These are phyloP conservation scores for Lycium ferocissimum DNA, from an alignment of 257 asterid genomes.

Conservation along the genomic window DNA sequence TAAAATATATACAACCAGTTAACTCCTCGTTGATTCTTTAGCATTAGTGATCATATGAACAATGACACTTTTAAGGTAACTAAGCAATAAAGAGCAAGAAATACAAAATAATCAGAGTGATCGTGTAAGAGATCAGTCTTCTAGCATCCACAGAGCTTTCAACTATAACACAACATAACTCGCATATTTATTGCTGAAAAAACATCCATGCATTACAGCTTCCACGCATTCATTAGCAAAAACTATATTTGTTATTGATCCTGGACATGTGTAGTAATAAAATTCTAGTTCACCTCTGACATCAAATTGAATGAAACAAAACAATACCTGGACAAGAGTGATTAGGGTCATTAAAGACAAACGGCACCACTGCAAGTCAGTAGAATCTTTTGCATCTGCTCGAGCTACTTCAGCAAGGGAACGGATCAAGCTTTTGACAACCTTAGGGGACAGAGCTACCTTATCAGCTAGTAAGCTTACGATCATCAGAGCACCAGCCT, in stretches of 20 bases:
- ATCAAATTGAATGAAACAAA: slow-evolving; percentile 21
- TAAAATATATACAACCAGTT: neutral
- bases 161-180: neutral
- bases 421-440: slow-evolving; percentile 69
- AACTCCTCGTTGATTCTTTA: neutral
- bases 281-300: neutral
- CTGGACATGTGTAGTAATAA: neutral
- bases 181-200: slow-evolving; percentile 17
- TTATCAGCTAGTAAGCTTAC: slow-evolving; percentile 79
- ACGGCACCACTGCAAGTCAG: slow-evolving; percentile 73
- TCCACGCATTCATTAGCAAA: neutral
- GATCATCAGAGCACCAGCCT: slow-evolving; percentile 95
- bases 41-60: neutral
- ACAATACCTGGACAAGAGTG: slow-evolving; percentile 82
- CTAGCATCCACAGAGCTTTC: slow-evolving; percentile 19
- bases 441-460: slow-evolving; percentile 63
- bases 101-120: neutral
- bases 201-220: neutral
- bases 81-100: neutral
- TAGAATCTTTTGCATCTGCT: slow-evolving; percentile 57
- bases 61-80: neutral
- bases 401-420: slow-evolving; percentile 68
- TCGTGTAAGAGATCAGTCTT: slow-evolving; percentile 2
- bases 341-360: slow-evolving; percentile 77
- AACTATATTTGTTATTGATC: neutral